phyloP scores from a whole-genome alignment of 805 yeast genomes.

The Candida orba region DNA sequence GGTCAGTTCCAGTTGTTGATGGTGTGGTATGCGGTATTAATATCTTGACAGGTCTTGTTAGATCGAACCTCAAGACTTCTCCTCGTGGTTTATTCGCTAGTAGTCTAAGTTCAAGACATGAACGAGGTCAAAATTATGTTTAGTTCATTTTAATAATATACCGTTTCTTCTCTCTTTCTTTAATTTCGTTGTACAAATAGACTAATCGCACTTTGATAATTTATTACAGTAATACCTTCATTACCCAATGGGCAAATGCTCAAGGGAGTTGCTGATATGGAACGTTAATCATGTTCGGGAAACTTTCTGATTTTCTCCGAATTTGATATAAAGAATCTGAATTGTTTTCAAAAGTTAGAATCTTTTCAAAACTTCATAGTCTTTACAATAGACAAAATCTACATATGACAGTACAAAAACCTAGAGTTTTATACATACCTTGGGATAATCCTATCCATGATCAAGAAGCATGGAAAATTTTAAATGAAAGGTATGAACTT shows the following conservation, averaged over 20 bases:
- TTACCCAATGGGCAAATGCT: no score
- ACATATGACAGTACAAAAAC: constrained; percentile 17
- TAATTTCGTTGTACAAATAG: no score
- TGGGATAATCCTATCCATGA: constrained; percentile 32
- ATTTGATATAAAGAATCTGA: background rate
- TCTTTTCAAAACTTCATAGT: background rate
- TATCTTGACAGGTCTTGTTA: constrained; percentile 17
- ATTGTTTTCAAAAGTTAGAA: no score
- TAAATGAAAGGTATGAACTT: constrained; percentile 31
- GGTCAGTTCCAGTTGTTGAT: constrained; percentile 21
- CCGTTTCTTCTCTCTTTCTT: no score
- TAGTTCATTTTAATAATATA: background rate
- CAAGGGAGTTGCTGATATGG: no score
- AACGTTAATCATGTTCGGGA: background rate
- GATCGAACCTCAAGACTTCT: constrained; percentile 24
- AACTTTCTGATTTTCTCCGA: background rate
- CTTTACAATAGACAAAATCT: background rate
- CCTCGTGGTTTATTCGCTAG: constrained; percentile 24
- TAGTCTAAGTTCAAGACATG: constrained; percentile 12
- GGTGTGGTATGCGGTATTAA: constrained; percentile 24
- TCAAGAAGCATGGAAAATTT: constrained; percentile 29
- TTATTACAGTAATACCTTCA: no score
- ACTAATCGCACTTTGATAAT: no score
- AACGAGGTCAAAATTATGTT: constrained; percentile 19
- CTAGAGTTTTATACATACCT: constrained; percentile 32